Base-by-base conservation (phyloP, 2,329 filamentous ascomycete genomes). In the Aspergillus hortae region DNA sequence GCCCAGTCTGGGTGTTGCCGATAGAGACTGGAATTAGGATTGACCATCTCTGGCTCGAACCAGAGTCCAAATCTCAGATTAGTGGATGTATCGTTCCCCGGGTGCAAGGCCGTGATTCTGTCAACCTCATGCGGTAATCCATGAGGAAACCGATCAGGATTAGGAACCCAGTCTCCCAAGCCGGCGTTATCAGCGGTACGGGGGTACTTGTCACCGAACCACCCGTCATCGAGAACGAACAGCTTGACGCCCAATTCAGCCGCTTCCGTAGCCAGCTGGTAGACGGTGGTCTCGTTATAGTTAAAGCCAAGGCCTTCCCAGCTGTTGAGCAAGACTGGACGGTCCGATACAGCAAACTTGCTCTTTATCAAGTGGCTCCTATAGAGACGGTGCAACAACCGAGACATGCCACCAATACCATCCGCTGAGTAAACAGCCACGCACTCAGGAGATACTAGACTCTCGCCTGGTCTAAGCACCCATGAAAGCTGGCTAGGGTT, bases 1-100 rank as follows among this genome's bases (percentile, higher is more conserved):
- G 75, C 82, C 84, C 84, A 87, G 51, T 87, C 83, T 0, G 84
- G 84, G 56, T 87, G 84, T 43, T 81, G 69, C 1, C 76, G 65
- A 62, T 87, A 87, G 2, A 87, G 72, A 2, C 73, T 77, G 0
- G 84, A 86, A 49, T 83, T 80, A 1, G 80, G 79, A 52, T 83
- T 85, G 47, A 86, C 78, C 84, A 87, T 87, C 59, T 87, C 84
- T 0, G 83, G 83, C 62, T 87, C 84, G 2, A 87, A 75, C 84
- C 84, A 87, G 3, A 87, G 74, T 14, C 84, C 84, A 56, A 87
- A 87, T 11, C 77, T 73, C 44, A 87, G 65, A 2, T 78, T 73
- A 0, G 73, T 69, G 0, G 75, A 73, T 0, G 78, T 73, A 25
- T 80, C 27, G 3, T 30, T 77, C 2, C 74, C 66, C 0, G 77